Conservation (phyloP, 768 basidiomycete species). For the Agaricus subrufescens region DNA sequence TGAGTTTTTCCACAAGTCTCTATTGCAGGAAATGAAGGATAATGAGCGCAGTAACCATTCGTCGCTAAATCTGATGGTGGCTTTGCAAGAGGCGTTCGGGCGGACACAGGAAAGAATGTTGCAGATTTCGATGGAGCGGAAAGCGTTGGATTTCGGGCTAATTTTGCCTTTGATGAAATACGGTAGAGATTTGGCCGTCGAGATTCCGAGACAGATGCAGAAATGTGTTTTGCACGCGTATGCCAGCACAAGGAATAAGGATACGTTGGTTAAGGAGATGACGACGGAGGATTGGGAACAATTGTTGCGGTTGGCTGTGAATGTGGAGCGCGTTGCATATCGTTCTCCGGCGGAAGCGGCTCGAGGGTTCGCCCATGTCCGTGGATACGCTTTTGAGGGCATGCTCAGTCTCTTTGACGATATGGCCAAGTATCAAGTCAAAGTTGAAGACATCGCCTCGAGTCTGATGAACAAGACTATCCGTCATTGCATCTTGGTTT, state of each 20-base stretch:
- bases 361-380: background rate
- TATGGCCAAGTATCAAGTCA: background rate
- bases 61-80: background rate
- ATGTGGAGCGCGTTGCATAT: background rate
- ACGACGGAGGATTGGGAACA: background rate
- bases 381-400: conserved; percentile 3
- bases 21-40: background rate
- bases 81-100: background rate
- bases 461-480: conserved; percentile 4
- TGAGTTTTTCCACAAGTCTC: background rate
- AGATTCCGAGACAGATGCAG: background rate
- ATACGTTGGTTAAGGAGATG: background rate
- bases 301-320: background rate
- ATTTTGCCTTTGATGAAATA: background rate
- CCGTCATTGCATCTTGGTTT: conserved; percentile 4
- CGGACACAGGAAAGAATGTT: background rate
- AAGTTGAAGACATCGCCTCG: background rate
- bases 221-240: conserved; percentile 1
- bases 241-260: background rate
- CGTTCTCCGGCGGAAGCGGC: background rate
- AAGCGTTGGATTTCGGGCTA: background rate
- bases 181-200: background rate
- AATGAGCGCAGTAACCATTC: background rate
- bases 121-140: background rate
- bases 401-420: background rate